phyloP scores from a whole-genome alignment of 768 basidiomycete species.

The Tylopilus intermedius region DNA sequence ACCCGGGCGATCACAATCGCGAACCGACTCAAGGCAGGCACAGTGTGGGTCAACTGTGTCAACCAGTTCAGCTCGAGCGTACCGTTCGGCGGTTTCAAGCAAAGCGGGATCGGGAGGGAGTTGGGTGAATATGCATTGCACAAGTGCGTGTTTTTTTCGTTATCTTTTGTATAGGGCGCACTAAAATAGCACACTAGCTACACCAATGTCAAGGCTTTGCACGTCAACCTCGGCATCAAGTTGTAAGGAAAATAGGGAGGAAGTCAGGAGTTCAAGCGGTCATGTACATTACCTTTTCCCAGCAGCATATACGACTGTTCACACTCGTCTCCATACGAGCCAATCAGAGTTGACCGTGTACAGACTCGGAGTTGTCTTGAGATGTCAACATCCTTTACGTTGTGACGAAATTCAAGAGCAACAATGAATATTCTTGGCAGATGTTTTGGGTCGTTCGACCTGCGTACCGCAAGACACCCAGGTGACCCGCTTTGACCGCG shows the following conservation, averaged over 20 bases:
- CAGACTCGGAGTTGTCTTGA: no score
- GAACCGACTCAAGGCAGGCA: constrained; percentile 75
- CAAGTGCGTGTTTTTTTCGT: constrained; percentile 35
- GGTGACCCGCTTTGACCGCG: no score
- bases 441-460: no score
- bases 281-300: not conserved
- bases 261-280: not conserved
- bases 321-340: not conserved
- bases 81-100: constrained; percentile 86
- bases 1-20: constrained; percentile 68
- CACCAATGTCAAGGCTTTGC: constrained; percentile 21
- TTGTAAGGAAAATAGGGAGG: constrained; percentile 2
- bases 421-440: no score
- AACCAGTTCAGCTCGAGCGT: constrained; percentile 35
- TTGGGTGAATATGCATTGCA: constrained; percentile 69
- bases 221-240: constrained; percentile 45
- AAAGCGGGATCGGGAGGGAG: constrained; percentile 69
- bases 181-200: constrained; percentile 10
- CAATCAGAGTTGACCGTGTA: no score
- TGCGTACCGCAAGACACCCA: no score
- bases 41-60: constrained; percentile 55
- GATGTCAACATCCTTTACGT: no score
- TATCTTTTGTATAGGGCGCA: not conserved
- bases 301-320: not conserved
- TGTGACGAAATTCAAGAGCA: no score